A percentile compares a stretch with the other conserved stretches of the same genome.
Conservation (phyloP, 2,329 filamentous ascomycete species). For the Pseudopyrenochaeta lycopersici region DNA sequence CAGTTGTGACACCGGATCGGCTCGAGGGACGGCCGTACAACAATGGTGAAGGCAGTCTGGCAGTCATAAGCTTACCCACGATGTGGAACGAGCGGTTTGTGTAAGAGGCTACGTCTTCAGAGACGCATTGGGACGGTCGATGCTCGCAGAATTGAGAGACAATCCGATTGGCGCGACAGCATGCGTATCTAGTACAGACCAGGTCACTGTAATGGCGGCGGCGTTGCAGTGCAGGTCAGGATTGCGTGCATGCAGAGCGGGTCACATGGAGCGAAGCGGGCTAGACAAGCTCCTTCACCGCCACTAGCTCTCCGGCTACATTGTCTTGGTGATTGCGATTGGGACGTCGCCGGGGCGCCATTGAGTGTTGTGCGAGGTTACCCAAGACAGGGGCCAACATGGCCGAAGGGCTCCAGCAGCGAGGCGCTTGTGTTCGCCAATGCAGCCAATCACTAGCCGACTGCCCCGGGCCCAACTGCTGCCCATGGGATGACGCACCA, state of each 20-base stretch:
- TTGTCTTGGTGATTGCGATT: slow-evolving; percentile 21
- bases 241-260: slow-evolving; percentile 21
- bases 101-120: too few species aligned
- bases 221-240: slow-evolving; percentile 14
- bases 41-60: slow-evolving; percentile 4
- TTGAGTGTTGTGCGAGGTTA: slow-evolving; percentile 34
- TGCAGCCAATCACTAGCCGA: slow-evolving; percentile 31
- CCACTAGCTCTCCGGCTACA: slow-evolving; percentile 21
- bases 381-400: slow-evolving; percentile 24
- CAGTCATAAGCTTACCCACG: neutral
- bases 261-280: slow-evolving; percentile 26
- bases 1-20: slow-evolving; percentile 44
- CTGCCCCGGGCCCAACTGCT: slow-evolving; percentile 19
- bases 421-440: slow-evolving; percentile 33
- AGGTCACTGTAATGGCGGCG: slow-evolving; percentile 4
- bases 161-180: neutral
- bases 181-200: neutral
- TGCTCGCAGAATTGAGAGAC: neutral
- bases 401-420: slow-evolving; percentile 30
- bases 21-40: slow-evolving; percentile 31
- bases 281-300: slow-evolving; percentile 29
- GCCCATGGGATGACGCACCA: slow-evolving; percentile 40
- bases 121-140: neutral
- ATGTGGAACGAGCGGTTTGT: neutral
- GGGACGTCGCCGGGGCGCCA: slow-evolving; percentile 28